Evolutionary conservation across 1,284 basidiomycete genomes (phyloP).

Genomic region (Thelephora terrestris): DNA sequence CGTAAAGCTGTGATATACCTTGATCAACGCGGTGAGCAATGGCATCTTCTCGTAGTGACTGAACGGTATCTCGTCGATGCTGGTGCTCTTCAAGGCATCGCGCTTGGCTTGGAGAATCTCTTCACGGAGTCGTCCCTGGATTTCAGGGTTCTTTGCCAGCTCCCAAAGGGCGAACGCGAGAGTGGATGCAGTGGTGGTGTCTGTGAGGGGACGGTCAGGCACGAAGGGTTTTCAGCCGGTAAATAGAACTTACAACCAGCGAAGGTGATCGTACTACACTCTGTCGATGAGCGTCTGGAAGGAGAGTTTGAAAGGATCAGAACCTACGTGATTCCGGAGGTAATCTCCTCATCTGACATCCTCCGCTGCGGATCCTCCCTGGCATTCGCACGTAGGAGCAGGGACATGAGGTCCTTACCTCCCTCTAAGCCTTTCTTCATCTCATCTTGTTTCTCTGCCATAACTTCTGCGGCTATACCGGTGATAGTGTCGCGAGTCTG

Average conservation of each 20-base stretch:
- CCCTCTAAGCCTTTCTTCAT: background rate
- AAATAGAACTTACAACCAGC: slow-evolving; percentile 34
- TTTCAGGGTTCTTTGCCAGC: slow-evolving; percentile 16
- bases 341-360: slow-evolving; percentile 40
- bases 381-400: slow-evolving; percentile 41
- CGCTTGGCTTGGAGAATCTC: slow-evolving; percentile 30
- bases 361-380: slow-evolving; percentile 31
- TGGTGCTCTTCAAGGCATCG: slow-evolving; percentile 25
- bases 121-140: slow-evolving; percentile 15
- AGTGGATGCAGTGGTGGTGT: slow-evolving; percentile 19
- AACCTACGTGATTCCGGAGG: slow-evolving; percentile 42
- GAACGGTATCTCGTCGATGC: slow-evolving; percentile 30
- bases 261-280: slow-evolving; percentile 27
- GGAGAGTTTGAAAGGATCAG: background rate
- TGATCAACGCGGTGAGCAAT: slow-evolving; percentile 32
- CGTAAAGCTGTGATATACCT: slow-evolving; percentile 9
- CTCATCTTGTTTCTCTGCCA: background rate
- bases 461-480: background rate
- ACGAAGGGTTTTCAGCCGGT: background rate
- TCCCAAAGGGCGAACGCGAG: slow-evolving; percentile 20
- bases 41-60: slow-evolving; percentile 45
- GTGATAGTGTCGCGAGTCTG: background rate
- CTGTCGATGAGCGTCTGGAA: background rate
- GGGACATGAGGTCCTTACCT: background rate
- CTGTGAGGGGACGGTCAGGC: background rate